Conservation (phyloP, 140 eudicot genomes). For the Stevia rebaudiana region DNA sequence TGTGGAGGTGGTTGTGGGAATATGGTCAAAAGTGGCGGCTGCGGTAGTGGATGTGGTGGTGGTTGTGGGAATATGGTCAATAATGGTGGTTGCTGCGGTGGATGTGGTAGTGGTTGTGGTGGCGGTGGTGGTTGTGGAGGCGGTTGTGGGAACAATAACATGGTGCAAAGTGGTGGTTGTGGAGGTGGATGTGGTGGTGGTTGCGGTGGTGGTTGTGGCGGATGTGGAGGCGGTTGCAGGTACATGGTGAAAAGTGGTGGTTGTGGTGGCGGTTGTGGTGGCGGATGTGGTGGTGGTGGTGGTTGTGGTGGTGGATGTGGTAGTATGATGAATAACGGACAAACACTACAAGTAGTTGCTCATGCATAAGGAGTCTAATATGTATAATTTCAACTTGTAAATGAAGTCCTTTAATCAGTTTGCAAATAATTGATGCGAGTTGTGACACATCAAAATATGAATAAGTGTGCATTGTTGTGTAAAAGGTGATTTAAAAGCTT, state of each 20-base stretch:
- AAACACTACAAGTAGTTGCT: constrained; percentile 26
- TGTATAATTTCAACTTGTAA: neutral
- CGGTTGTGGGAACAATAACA: constrained; percentile 27
- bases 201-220: constrained; percentile 34
- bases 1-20: constrained; percentile 28
- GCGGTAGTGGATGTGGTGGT: constrained; percentile 30
- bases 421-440: constrained; percentile 14
- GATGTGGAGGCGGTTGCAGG: constrained; percentile 27
- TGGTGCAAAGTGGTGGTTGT: constrained; percentile 30
- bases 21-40: constrained; percentile 21
- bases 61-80: constrained; percentile 19
- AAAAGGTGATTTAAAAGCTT: neutral
- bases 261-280: too few relatives aligned
- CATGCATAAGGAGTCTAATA: constrained; percentile 18
- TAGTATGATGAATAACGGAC: constrained; percentile 27
- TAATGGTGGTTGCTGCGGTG: constrained; percentile 9
- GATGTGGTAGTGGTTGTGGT: constrained; percentile 16
- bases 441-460: constrained; percentile 1
- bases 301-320: too few relatives aligned
- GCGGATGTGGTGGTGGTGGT: too few relatives aligned
- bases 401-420: neutral
- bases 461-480: constrained; percentile 9
- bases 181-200: constrained; percentile 36
- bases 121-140: constrained; percentile 6
- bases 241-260: constrained; percentile 16